Evolutionary conservation across 2,329 filamentous ascomycete genomes (phyloP).

Genomic region (Aspergillus brasiliensis): DNA sequence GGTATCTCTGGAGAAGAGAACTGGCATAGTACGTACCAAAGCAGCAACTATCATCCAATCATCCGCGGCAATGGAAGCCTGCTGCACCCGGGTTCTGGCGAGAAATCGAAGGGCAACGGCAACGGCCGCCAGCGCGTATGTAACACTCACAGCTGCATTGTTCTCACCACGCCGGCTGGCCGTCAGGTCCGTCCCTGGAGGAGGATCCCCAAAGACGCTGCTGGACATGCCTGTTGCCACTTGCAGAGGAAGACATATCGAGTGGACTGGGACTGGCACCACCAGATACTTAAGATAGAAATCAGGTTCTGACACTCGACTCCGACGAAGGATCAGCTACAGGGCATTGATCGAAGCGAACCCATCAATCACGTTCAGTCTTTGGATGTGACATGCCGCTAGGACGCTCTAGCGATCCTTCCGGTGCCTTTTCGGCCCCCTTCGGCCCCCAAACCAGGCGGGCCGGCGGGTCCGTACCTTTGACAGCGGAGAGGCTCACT

Average conservation of each 20-base stretch:
- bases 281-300: neutral
- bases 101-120: conserved; percentile 2
- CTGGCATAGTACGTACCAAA: neutral
- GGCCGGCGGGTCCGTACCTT: too few species aligned
- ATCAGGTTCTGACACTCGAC: neutral
- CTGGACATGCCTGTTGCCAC: neutral
- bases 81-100: neutral
- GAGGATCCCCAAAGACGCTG: neutral
- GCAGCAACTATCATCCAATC: conserved; percentile 7
- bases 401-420: too few species aligned
- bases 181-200: conserved; percentile 1
- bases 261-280: neutral
- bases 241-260: neutral
- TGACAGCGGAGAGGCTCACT: too few species aligned
- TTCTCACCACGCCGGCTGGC: neutral
- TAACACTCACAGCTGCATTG: conserved; percentile 5
- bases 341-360: too few species aligned
- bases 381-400: too few species aligned
- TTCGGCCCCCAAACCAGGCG: too few species aligned
- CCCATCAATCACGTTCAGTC: too few species aligned
- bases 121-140: neutral
- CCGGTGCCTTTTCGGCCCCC: too few species aligned
- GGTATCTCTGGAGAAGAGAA: neutral
- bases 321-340: too few species aligned
- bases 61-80: conserved; percentile 2